These are phyloP conservation scores for Rhizomucor pusillus DNA, from an alignment of 371 early-diverging fungal genomes.

Conservation along the genomic window DNA sequence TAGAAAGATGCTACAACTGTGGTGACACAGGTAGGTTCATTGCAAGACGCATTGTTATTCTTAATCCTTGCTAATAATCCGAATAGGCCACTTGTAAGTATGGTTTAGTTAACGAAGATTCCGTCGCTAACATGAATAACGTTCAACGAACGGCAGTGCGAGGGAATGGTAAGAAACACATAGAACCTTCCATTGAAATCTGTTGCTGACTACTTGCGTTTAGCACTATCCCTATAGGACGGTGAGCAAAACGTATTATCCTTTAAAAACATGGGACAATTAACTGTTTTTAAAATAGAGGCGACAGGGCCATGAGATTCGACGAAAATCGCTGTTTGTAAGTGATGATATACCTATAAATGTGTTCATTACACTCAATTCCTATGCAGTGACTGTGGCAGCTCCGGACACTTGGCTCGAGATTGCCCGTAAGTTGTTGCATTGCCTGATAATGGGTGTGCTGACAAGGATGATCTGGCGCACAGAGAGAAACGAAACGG, in stretches of 20 bases:
- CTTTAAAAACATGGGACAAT: too few species aligned
- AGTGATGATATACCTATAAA: constrained; percentile 4
- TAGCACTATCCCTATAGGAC: too few species aligned
- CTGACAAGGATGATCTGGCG: not conserved
- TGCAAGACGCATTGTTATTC: not conserved
- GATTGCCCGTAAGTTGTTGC: constrained; percentile 31
- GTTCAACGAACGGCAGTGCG: constrained; percentile 18
- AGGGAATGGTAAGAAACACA: constrained; percentile 35
- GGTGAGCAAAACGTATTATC: too few species aligned
- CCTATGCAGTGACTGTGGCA: constrained; percentile 33
- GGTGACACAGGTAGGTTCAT: constrained; percentile 35
- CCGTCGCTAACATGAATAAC: not conserved
- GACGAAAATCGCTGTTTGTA: constrained; percentile 23
- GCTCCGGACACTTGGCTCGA: constrained; percentile 33
- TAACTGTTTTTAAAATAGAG: constrained; percentile 14
- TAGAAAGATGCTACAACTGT: constrained; percentile 35
- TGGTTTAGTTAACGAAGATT: not conserved
- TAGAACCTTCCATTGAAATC: too few species aligned
- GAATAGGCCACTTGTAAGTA: not conserved
- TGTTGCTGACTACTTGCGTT: too few species aligned
- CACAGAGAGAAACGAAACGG: constrained; percentile 8
- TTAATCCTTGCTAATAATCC: too few species aligned
- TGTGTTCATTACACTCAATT: not conserved
- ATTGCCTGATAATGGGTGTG: not conserved
- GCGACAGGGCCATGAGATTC: constrained; percentile 29